A percentile compares a stretch with the other conserved stretches of the same genome.
Evolutionary conservation across 2,329 filamentous ascomycete species (phyloP).

Genomic region (Coniochaeta sp.): DNA sequence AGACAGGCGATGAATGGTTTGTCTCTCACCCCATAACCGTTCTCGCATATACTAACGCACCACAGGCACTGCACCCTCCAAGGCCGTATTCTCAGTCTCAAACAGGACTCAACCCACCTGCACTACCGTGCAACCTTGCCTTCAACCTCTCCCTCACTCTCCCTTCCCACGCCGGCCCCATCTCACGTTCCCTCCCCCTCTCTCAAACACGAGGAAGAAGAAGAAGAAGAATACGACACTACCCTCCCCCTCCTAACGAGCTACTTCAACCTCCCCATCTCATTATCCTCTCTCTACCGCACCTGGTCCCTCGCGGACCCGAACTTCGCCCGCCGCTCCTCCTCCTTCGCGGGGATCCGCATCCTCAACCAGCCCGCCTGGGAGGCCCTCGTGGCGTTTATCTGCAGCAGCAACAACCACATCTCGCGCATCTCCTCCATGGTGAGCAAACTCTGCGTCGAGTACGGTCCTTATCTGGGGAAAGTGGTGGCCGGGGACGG

Average conservation of each 20-base stretch:
- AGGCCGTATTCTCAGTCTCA: conserved; percentile 77
- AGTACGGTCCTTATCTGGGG: conserved; percentile 76
- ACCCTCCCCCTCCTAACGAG: conserved; percentile 68
- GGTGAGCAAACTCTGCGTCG: conserved; percentile 82
- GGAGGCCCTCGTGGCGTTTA: conserved; percentile 91
- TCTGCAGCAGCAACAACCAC: conserved; percentile 99
- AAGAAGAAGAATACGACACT: conserved; percentile 55
- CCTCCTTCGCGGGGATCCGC: conserved; percentile 81
- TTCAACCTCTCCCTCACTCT: conserved; percentile 27
- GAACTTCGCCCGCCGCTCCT: conserved; percentile 84
- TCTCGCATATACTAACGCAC: no score
- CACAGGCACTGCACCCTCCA: conserved; percentile 77
- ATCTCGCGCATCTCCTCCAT: conserved; percentile 93
- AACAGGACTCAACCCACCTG: conserved; percentile 71
- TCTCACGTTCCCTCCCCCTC: conserved; percentile 16
- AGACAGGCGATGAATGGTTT: conserved; percentile 77
- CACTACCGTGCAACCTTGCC: conserved; percentile 72
- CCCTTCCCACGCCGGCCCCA: conserved; percentile 14
- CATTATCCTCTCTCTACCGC: conserved; percentile 69
- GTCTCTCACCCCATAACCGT: no score
- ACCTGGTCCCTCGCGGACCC: conserved; percentile 81
- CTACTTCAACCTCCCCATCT: conserved; percentile 81
- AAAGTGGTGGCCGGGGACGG: conserved; percentile 62
- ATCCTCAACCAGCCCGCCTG: conserved; percentile 93
- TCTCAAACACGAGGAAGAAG: no score